Evolutionary conservation across 169 alveolate species (phyloP).

Genomic region (Eimeria falciformis): DNA sequence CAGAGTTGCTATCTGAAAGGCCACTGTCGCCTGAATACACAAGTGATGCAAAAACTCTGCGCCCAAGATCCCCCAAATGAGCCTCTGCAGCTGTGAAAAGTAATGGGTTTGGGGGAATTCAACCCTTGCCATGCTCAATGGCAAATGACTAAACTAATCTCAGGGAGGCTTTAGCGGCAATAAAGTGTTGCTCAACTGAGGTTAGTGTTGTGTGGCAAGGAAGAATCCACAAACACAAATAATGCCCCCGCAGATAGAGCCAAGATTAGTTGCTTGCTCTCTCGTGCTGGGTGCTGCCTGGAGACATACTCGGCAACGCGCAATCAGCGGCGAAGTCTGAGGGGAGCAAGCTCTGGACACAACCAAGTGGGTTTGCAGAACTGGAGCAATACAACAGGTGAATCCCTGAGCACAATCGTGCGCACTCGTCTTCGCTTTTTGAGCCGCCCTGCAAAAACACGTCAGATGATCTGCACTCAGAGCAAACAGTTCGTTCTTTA

Average conservation of each 20-base stretch:
- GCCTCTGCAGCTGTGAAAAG: no score
- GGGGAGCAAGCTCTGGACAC: slow-evolving; percentile 11
- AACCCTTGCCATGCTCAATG: no score
- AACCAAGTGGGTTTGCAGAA: not conserved
- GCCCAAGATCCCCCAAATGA: no score
- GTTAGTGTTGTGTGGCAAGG: no score
- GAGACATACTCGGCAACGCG: slow-evolving; percentile 34
- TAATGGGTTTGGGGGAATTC: no score
- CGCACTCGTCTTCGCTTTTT: slow-evolving; percentile 30
- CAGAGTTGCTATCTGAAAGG: no score
- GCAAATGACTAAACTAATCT: not conserved
- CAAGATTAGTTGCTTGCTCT: not conserved
- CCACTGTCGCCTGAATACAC: no score
- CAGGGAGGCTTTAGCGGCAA: not conserved
- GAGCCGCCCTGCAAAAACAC: slow-evolving; percentile 17
- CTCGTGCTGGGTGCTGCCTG: not conserved
- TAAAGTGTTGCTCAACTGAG: no score
- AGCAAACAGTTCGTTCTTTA: no score
- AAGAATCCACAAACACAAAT: not conserved
- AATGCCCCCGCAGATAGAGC: not conserved
- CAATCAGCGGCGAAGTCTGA: not conserved
- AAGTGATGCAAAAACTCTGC: no score
- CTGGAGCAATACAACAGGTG: slow-evolving; percentile 14
- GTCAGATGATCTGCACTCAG: no score
- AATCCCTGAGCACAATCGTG: slow-evolving; percentile 30